Evolutionary conservation across 176 grass and related monocot genomes (phyloP).

Genomic region (Tuctoria greenei): DNA sequence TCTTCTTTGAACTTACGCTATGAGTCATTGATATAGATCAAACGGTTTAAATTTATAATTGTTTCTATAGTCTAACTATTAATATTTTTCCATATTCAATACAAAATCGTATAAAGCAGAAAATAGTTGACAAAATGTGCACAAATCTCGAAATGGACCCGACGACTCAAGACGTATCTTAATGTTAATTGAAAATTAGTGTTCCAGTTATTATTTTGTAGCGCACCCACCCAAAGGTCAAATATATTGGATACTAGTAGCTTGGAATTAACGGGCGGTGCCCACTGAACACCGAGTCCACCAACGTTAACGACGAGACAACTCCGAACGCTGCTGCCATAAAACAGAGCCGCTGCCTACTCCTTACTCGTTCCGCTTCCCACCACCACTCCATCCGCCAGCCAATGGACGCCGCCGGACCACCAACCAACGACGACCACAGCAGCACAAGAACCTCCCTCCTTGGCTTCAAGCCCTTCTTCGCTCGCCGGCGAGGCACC

Average conservation of each 20-base stretch:
- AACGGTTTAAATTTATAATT: too few species aligned
- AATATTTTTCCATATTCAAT: too few species aligned
- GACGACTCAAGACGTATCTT: too few species aligned
- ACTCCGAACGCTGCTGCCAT: conserved; percentile 18
- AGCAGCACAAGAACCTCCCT: background rate
- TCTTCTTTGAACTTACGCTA: too few species aligned
- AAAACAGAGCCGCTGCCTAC: conserved; percentile 27
- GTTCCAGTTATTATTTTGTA: too few species aligned
- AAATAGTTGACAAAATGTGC: too few species aligned
- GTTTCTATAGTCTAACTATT: too few species aligned
- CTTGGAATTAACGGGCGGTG: background rate
- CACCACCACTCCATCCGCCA: background rate
- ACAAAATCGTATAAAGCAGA: too few species aligned
- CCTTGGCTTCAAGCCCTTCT: conserved; percentile 30
- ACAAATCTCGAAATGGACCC: too few species aligned
- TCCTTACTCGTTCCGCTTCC: background rate
- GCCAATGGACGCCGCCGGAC: conserved; percentile 51
- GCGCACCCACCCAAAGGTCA: background rate
- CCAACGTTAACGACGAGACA: conserved; percentile 27
- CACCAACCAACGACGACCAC: conserved; percentile 1
- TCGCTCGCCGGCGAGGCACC: conserved; percentile 25
- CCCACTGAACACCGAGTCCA: conserved; percentile 33
- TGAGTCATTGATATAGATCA: too few species aligned
- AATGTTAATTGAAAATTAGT: too few species aligned
- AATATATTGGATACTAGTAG: background rate